A percentile compares a stretch with the other conserved stretches of the same genome.
phyloP scores from a whole-genome alignment of 2,329 filamentous ascomycete species.

The Ophiostoma fasciatum region DNA sequence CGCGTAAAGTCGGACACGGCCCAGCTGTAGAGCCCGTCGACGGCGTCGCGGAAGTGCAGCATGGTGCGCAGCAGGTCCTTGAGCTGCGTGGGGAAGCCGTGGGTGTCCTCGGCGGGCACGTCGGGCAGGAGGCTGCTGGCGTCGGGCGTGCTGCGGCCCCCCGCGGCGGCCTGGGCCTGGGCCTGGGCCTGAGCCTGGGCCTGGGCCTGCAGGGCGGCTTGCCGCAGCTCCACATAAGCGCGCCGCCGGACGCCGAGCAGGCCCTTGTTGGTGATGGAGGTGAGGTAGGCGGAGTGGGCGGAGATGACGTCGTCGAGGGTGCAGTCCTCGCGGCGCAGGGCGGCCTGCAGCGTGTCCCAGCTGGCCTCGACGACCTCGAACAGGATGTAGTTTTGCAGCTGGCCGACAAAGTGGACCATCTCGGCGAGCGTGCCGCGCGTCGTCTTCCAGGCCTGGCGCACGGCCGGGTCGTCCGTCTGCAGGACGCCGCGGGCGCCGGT shows the following conservation, averaged over 20 bases:
- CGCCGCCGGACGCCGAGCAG: constrained; percentile 59
- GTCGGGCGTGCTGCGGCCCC: constrained; percentile 34
- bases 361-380: constrained; percentile 97
- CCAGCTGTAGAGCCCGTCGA: constrained; percentile 90
- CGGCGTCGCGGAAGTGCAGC: constrained; percentile 83
- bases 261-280: constrained; percentile 90
- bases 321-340: constrained; percentile 64
- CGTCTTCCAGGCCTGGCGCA: constrained; percentile 74
- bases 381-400: constrained; percentile 95
- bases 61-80: constrained; percentile 88
- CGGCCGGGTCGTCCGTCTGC: constrained; percentile 51
- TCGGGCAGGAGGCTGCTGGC: constrained; percentile 23
- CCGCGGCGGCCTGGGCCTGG: constrained; percentile 37
- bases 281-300: constrained; percentile 81
- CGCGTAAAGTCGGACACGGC: constrained; percentile 87
- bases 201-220: constrained; percentile 17
- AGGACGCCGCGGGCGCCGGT: constrained; percentile 88
- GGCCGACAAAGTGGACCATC: constrained; percentile 97
- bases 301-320: constrained; percentile 91
- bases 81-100: constrained; percentile 76
- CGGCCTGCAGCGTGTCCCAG: constrained; percentile 78
- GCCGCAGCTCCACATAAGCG: constrained; percentile 23
- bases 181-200: constrained; percentile 25
- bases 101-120: constrained; percentile 45
- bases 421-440: constrained; percentile 82